Percentiles rank a stretch among this genome's conserved stretches.
phyloP scores from a whole-genome alignment of 108 stramenopile species.

The Parmales sp. region DNA sequence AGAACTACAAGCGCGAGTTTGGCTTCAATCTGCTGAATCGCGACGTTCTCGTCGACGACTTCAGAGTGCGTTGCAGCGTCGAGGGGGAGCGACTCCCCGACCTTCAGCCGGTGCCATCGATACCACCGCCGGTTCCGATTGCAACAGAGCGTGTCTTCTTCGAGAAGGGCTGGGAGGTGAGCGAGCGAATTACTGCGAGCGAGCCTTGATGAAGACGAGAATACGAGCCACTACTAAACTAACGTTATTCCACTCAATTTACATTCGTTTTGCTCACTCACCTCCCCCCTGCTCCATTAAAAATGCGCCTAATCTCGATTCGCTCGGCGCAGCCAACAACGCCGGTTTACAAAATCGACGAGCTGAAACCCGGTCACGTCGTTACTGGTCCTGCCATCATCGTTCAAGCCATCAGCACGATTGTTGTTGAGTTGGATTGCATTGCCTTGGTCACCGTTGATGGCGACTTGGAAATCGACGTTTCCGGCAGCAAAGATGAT shows the following conservation, averaged over 20 bases:
- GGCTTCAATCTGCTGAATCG: constrained; percentile 80
- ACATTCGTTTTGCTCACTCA: neutral
- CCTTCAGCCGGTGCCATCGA: constrained; percentile 13
- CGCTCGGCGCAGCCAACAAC: no score
- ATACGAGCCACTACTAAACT: no score
- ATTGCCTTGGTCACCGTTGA: constrained; percentile 66
- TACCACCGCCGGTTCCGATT: constrained; percentile 39
- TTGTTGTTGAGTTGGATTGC: constrained; percentile 87
- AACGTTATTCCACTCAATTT: no score
- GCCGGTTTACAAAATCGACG: constrained; percentile 75
- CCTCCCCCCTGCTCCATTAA: constrained; percentile 2
- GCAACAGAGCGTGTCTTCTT: constrained; percentile 44
- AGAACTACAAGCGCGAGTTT: constrained; percentile 76
- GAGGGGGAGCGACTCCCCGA: constrained; percentile 43
- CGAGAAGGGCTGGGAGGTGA: no score
- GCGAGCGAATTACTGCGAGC: no score
- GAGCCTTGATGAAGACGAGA: no score
- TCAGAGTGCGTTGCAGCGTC: constrained; percentile 83
- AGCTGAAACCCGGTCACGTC: constrained; percentile 59
- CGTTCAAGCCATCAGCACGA: constrained; percentile 83
- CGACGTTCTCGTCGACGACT: constrained; percentile 85
- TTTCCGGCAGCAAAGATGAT: constrained; percentile 28
- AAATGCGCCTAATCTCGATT: no score
- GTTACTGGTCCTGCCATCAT: constrained; percentile 85
- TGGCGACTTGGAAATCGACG: constrained; percentile 82